Evolutionary conservation across 805 yeast genomes (phyloP).

Genomic region (Kuraishia molischiana): DNA sequence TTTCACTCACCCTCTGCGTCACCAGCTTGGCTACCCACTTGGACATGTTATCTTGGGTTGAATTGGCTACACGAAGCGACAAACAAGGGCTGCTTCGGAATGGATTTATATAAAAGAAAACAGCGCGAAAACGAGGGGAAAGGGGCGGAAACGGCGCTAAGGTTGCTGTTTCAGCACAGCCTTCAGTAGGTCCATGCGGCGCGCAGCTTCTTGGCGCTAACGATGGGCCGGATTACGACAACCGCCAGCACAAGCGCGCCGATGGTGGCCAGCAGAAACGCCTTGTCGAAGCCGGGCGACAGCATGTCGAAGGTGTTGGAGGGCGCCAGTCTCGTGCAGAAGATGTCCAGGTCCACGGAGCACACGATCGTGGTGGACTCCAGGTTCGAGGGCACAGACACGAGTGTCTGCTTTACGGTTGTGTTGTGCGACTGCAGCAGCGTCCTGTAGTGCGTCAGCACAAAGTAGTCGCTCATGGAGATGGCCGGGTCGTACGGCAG

Average conservation of each 20-base stretch:
- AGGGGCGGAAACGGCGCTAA: too few species aligned
- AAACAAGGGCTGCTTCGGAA: not conserved
- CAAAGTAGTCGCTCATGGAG: slow-evolving; percentile 33
- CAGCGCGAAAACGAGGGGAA: too few species aligned
- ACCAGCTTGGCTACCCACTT: not conserved
- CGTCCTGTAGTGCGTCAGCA: slow-evolving; percentile 42
- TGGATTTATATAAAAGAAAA: too few species aligned
- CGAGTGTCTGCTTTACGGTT: slow-evolving; percentile 18
- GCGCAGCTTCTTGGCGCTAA: slow-evolving; percentile 40
- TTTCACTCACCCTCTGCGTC: slow-evolving; percentile 1
- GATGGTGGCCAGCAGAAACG: slow-evolving; percentile 53
- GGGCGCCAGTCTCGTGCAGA: slow-evolving; percentile 72
- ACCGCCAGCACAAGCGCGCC: slow-evolving; percentile 36
- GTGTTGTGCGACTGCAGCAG: slow-evolving; percentile 7
- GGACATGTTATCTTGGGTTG: too few species aligned
- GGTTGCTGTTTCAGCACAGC: slow-evolving; percentile 1
- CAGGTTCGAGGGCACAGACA: slow-evolving; percentile 50
- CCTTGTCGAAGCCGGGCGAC: slow-evolving; percentile 55
- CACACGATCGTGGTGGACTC: slow-evolving; percentile 79
- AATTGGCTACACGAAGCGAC: not conserved
- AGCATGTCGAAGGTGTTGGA: slow-evolving; percentile 77
- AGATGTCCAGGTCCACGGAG: slow-evolving; percentile 47
- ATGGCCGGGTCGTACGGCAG: slow-evolving; percentile 60
- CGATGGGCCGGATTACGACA: slow-evolving; percentile 46
- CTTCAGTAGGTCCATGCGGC: slow-evolving; percentile 30